phyloP scores from a whole-genome alignment of 768 basidiomycete species.

The Leccinum subtestaceum region DNA sequence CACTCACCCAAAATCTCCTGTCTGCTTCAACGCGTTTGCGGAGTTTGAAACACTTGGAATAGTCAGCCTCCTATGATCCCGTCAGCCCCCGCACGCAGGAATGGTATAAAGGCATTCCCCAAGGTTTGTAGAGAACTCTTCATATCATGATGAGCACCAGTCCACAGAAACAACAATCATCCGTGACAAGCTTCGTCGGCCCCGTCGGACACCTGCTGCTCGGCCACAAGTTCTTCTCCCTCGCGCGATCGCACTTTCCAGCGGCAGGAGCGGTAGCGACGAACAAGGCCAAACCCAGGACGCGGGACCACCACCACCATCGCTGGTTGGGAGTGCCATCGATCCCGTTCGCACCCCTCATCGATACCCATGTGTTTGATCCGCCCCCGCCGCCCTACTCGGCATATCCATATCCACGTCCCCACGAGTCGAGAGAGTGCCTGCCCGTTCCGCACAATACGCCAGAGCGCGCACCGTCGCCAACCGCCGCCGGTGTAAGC shows the following conservation, averaged over 20 bases:
- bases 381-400: slow-evolving; percentile 27
- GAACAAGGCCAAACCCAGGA: slow-evolving; percentile 12
- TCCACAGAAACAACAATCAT: slow-evolving; percentile 7
- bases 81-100: slow-evolving; percentile 16
- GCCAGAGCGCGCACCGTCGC: slow-evolving; percentile 1
- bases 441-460: slow-evolving; percentile 30
- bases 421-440: slow-evolving; percentile 7
- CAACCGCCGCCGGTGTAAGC: background rate
- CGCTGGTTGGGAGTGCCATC: slow-evolving; percentile 9
- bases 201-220: slow-evolving; percentile 14
- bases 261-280: slow-evolving; percentile 6
- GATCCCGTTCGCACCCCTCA: slow-evolving; percentile 27
- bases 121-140: background rate
- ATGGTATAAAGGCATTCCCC: slow-evolving; percentile 7
- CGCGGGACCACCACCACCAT: background rate
- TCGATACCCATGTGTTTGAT: slow-evolving; percentile 27
- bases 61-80: background rate
- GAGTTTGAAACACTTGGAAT: background rate
- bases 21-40: background rate
- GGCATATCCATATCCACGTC: background rate
- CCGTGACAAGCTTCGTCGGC: slow-evolving; percentile 3
- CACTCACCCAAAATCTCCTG: too few relatives aligned
- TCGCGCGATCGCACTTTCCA: slow-evolving; percentile 24
- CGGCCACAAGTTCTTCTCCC: slow-evolving; percentile 16
- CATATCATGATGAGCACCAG: slow-evolving; percentile 9